A percentile compares a stretch with the other conserved stretches of the same genome.
These are phyloP conservation scores for Afroboletus lepidellus DNA, from an alignment of 1,284 basidiomycete genomes.

Conservation along the genomic window DNA sequence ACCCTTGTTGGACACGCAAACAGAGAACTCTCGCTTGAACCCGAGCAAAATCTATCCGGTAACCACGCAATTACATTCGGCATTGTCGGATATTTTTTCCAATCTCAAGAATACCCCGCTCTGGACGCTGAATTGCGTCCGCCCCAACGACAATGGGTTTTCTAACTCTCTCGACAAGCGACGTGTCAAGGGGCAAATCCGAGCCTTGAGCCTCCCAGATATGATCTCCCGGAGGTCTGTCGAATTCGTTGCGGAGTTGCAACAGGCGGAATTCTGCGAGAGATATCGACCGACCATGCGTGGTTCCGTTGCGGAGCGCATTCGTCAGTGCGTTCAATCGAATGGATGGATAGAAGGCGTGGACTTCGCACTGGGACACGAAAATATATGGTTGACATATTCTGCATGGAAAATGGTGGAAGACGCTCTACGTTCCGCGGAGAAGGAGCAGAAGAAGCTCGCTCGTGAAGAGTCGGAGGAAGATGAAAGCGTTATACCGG, in stretches of 20 bases:
- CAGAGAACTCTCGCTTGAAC: slow-evolving; percentile 55
- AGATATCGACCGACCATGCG: slow-evolving; percentile 76
- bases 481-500: slow-evolving; percentile 52
- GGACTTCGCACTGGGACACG: slow-evolving; percentile 72
- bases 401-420: slow-evolving; percentile 83
- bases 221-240: slow-evolving; percentile 60
- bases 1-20: slow-evolving; percentile 41
- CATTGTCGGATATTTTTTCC: slow-evolving; percentile 66
- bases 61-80: slow-evolving; percentile 80
- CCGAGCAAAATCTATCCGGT: slow-evolving; percentile 77
- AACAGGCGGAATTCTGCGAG: slow-evolving; percentile 69
- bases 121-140: slow-evolving; percentile 83
- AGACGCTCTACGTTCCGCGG: slow-evolving; percentile 69
- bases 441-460: slow-evolving; percentile 61
- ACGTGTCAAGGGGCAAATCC: slow-evolving; percentile 79
- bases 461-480: slow-evolving; percentile 46
- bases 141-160: slow-evolving; percentile 87
- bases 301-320: slow-evolving; percentile 64
- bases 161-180: slow-evolving; percentile 88
- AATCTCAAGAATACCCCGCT: slow-evolving; percentile 63
- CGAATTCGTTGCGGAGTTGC: slow-evolving; percentile 71
- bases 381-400: slow-evolving; percentile 77
- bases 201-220: slow-evolving; percentile 73
- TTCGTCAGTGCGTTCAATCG: slow-evolving; percentile 67
- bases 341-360: slow-evolving; percentile 74